These are phyloP conservation scores for Plasmodium ovale DNA, from an alignment of 169 alveolate genomes.

Conservation along the genomic window DNA sequence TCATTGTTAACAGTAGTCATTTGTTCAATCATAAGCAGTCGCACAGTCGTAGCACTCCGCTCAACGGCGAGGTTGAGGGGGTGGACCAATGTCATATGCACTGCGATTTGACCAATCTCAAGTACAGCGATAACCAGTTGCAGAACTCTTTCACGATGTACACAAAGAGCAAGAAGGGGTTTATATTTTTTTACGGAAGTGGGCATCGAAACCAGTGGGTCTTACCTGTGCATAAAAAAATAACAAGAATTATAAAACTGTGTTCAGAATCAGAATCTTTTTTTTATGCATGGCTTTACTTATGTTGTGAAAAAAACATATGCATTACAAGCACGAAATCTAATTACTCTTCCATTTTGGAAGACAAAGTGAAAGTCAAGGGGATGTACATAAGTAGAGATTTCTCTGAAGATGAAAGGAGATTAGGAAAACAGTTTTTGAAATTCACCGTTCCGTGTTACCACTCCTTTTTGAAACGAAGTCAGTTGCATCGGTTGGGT, in stretches of 20 bases:
- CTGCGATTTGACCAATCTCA: conserved; percentile 45
- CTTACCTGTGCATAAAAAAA: conserved; percentile 70
- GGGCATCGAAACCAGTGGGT: conserved; percentile 85
- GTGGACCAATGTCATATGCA: background rate
- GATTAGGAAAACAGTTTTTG: conserved; percentile 12
- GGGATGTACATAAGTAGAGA: conserved; percentile 7
- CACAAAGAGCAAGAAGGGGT: conserved; percentile 56
- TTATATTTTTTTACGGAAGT: conserved; percentile 76
- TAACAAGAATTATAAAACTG: conserved; percentile 76
- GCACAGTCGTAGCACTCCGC: background rate
- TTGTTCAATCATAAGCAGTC: no score
- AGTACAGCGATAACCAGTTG: conserved; percentile 24
- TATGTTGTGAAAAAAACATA: conserved; percentile 59
- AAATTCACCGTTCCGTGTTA: conserved; percentile 67
- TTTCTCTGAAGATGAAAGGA: conserved; percentile 18
- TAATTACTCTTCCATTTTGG: conserved; percentile 73
- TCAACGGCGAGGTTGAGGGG: background rate
- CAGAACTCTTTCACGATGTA: conserved; percentile 47
- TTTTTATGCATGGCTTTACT: conserved; percentile 82
- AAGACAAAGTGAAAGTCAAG: conserved; percentile 49
- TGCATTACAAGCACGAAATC: conserved; percentile 35
- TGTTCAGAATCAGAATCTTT: conserved; percentile 78
- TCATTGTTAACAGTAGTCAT: background rate
- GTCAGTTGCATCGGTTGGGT: conserved; percentile 21
- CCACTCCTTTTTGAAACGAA: conserved; percentile 15